Conservation (phyloP, 2,329 filamentous ascomycete genomes). For the Nigrospora oryzae region DNA sequence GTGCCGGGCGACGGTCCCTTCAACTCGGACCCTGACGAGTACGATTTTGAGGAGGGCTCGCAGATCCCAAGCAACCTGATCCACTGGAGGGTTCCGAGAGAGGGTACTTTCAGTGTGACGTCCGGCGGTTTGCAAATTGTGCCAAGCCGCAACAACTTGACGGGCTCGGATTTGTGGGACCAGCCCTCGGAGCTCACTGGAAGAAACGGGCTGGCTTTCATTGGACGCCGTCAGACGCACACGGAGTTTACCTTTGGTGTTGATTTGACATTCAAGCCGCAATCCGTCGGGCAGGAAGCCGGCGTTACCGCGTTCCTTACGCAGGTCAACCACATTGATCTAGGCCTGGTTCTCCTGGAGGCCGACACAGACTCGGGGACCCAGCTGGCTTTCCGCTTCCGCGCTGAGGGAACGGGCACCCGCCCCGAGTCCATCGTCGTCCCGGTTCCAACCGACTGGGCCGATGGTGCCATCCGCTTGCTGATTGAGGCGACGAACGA, state of each 20-base stretch:
- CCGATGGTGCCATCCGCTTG: conserved; percentile 14
- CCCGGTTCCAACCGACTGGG: conserved; percentile 15
- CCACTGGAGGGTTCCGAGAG: conserved; percentile 16
- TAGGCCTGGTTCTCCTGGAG: conserved; percentile 11
- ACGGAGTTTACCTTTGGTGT: conserved; percentile 16
- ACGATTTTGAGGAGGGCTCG: conserved; percentile 1
- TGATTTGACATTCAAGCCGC: conserved; percentile 13
- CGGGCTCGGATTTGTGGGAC: conserved; percentile 1
- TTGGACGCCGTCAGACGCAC: conserved; percentile 16
- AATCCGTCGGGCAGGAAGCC: conserved; percentile 11
- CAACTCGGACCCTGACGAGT: conserved; percentile 4
- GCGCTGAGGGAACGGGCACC: conserved; percentile 13
- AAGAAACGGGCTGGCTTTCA: conserved; percentile 12
- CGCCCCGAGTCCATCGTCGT: conserved; percentile 8
- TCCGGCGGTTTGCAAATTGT: conserved; percentile 11
- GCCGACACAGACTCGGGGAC: background rate
- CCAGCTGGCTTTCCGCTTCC: conserved; percentile 15
- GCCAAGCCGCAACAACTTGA: conserved; percentile 11
- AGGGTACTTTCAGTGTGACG: conserved; percentile 8
- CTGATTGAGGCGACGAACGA: conserved; percentile 17
- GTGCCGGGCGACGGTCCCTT: conserved; percentile 19
- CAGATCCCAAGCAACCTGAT: conserved; percentile 15
- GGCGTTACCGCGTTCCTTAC: conserved; percentile 19
- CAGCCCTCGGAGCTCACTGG: conserved; percentile 6
- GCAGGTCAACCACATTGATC: conserved; percentile 15